Percentiles rank a stretch among this genome's conserved stretches.
phyloP scores from a whole-genome alignment of 2,329 filamentous ascomycete species.

The Teratosphaeriaceae sp. region DNA sequence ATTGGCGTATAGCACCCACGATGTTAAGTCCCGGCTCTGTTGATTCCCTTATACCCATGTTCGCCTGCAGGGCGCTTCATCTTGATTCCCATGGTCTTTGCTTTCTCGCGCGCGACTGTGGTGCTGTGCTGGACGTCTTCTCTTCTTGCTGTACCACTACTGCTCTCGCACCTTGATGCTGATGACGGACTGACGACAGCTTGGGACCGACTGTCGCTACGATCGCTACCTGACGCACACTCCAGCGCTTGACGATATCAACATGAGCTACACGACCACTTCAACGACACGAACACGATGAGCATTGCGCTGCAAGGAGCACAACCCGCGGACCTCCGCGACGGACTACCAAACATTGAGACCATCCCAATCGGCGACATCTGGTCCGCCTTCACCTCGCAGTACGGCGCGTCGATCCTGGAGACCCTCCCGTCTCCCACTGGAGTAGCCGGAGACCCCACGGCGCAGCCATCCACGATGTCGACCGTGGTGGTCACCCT shows the following conservation, averaged over 20 bases:
- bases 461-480: not conserved
- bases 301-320: not conserved
- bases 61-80: not conserved
- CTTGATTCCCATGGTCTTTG: too few species aligned
- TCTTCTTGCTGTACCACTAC: too few species aligned
- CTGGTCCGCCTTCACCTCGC: constrained; percentile 3
- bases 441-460: not conserved
- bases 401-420: not conserved
- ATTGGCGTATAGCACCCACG: not conserved
- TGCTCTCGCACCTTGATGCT: too few species aligned
- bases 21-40: not conserved
- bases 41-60: constrained; percentile 1
- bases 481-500: not conserved
- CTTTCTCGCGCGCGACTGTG: too few species aligned
- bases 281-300: too few species aligned
- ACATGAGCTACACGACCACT: constrained; percentile 1
- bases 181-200: too few species aligned
- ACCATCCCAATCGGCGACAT: not conserved
- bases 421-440: not conserved
- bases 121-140: too few species aligned
- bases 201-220: not conserved
- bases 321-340: not conserved
- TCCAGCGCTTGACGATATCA: not conserved
- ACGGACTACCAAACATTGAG: not conserved
- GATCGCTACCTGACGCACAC: not conserved